These are phyloP conservation scores for Annulohypoxylon bovei DNA, from an alignment of 495 filamentous ascomycete species.

Conservation along the genomic window DNA sequence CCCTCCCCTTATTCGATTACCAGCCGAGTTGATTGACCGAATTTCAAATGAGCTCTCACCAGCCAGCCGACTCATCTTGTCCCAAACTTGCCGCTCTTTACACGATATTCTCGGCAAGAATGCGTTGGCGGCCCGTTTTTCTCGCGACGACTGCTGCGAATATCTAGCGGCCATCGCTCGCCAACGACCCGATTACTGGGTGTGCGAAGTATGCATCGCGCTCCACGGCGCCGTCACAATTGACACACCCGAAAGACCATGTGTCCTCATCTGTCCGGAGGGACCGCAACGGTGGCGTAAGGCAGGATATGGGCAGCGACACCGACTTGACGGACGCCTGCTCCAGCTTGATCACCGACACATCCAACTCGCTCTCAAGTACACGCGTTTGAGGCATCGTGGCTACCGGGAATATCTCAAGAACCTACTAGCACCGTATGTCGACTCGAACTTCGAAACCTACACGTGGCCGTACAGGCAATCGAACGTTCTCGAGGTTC, in stretches of 20 bases:
- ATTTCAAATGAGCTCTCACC: conserved; percentile 4
- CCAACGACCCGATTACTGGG: conserved; percentile 2
- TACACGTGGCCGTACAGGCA: background rate
- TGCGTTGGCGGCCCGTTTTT: background rate
- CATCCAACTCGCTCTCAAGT: conserved; percentile 31
- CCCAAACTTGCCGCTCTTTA: conserved; percentile 21
- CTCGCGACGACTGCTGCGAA: background rate
- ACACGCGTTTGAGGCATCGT: background rate
- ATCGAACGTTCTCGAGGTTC: background rate
- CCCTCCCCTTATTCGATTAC: conserved; percentile 12
- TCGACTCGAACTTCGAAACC: background rate
- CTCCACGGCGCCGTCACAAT: background rate
- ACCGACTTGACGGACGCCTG: background rate
- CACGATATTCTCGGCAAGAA: background rate
- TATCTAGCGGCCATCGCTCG: conserved; percentile 24
- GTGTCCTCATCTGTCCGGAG: background rate
- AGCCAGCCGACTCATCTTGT: background rate
- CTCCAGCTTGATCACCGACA: conserved; percentile 4
- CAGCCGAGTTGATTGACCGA: conserved; percentile 6
- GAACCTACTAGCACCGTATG: background rate
- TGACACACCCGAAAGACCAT: conserved; percentile 1
- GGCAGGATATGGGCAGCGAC: background rate
- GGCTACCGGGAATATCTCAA: background rate
- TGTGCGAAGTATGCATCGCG: conserved; percentile 14
- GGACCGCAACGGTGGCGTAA: background rate